Evolutionary conservation across 108 stramenopile genomes (phyloP).

Genomic region (Schizochytrium sp.): DNA sequence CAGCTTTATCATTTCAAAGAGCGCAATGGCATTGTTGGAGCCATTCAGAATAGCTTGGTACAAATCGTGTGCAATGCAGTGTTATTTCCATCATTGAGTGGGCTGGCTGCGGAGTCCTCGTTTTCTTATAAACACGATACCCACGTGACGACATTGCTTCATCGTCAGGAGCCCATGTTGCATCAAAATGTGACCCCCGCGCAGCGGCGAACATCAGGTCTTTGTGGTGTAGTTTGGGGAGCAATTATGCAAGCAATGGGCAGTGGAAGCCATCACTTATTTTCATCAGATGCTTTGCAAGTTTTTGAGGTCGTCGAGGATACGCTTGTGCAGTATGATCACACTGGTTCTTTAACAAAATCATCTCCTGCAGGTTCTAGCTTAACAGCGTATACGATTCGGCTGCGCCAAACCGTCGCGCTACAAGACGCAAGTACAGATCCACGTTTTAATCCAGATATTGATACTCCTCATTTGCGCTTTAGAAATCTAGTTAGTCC

Average conservation of each 20-base stretch:
- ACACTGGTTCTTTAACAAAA: neutral
- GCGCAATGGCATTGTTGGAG: neutral
- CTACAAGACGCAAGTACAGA: neutral
- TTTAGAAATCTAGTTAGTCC: neutral
- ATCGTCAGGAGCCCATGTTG: neutral
- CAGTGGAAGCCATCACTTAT: neutral
- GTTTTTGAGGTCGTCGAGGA: slow-evolving; percentile 39
- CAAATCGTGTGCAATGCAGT: slow-evolving; percentile 53
- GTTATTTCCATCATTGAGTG: slow-evolving; percentile 5
- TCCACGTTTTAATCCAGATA: slow-evolving; percentile 32
- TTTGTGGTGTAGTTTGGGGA: neutral
- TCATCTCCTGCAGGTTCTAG: neutral
- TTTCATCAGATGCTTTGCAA: neutral
- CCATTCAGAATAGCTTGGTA: neutral
- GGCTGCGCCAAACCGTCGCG: neutral
- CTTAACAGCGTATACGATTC: neutral
- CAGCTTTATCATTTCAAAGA: neutral
- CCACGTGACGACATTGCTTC: neutral
- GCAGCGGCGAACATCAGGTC: neutral
- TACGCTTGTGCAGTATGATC: neutral
- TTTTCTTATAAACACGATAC: neutral
- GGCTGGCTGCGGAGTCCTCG: neutral
- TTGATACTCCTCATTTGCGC: slow-evolving; percentile 12
- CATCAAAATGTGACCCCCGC: neutral
- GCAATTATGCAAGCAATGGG: neutral